Evolutionary conservation across 129 eudicot species (phyloP), one percentile per base, ranked within the genome.

Genomic region (Chrysanthemum seticuspe): DNA sequence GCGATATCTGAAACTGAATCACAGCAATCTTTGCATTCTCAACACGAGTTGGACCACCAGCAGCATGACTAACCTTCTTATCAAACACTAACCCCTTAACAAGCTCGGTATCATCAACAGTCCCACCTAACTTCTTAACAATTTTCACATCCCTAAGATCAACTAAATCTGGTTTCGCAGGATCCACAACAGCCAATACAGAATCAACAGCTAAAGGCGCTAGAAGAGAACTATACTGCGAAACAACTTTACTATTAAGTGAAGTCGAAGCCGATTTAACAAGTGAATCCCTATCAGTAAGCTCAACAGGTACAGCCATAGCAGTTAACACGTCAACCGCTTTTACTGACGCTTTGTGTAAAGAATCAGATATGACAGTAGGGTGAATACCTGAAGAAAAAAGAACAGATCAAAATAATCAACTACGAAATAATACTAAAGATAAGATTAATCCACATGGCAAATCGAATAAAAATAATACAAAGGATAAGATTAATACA

Each of bases 191-290:
- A 60, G 87, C 79, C 36, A 92, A 61, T 57, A 92, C 96, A 2
- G 94, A 83, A 67, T 92, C 98, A 68, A 92, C 98, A 40, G 96
- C 98, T 49, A 92, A 51, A 0, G 98, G 98, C 0, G 96, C 98
- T 54, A 92, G 76, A 67, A 92, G 94, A 31, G 91, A 52, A 8
- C 96, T 89, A 76, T 92, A 92, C 75, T 92, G 98, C 0, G 96
- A 89, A n/a, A 92, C 98, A 6, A 92, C 98, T 83, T 89, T 92
- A 13, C 94, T 87, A 36, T 92, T 92, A 10, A 92, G 77, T 10
- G 94, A 84, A 18, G 98, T 92, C n/a, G 91, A 85, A 0, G 98
- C 98, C 0, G 95, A 83, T 44, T 89, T 92, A 7, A 92, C 82
- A 10, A 92, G 83, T 2, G 94, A 87, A 0, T 85, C 98, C 1